These are phyloP conservation scores for Tetraselmis striata DNA, from an alignment of 139 green algal species.

Conservation along the genomic window DNA sequence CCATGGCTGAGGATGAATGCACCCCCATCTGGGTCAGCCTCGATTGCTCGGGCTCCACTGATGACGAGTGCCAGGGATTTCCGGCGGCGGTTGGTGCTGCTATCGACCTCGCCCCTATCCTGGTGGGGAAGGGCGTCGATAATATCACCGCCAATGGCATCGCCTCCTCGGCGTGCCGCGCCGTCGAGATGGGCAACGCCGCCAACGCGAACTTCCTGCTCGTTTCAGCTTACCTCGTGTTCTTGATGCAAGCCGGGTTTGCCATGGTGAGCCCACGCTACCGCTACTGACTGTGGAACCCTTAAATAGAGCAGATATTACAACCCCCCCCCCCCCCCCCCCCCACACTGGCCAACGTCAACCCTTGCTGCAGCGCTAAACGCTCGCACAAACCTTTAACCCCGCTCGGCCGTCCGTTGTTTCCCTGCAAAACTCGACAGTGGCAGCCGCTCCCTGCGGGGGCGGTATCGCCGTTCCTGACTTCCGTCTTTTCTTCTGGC, in stretches of 20 bases:
- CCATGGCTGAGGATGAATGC: no score
- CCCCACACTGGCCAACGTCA: no score
- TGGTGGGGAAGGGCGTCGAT: background rate
- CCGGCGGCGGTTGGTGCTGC: background rate
- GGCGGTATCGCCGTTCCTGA: no score
- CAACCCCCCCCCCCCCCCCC: no score
- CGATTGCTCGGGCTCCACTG: no score
- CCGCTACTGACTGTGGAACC: no score
- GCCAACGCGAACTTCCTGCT: constrained; percentile 37
- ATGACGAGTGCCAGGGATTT: background rate
- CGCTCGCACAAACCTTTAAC: background rate
- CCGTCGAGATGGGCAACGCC: constrained; percentile 18
- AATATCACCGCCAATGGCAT: constrained; percentile 9
- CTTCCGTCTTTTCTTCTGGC: no score
- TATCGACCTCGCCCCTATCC: background rate
- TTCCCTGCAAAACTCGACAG: no score
- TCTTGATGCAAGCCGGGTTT: constrained; percentile 59
- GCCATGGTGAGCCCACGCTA: constrained; percentile 30
- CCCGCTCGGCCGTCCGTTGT: background rate
- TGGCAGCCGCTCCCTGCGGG: no score
- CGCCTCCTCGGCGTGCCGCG: background rate
- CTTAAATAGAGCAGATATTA: no score
- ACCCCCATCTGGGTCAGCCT: no score
- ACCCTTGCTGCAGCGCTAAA: no score
- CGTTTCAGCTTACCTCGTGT: constrained; percentile 46